Conservation (phyloP, 2,329 filamentous ascomycete genomes). For the Xylariales sp. region DNA sequence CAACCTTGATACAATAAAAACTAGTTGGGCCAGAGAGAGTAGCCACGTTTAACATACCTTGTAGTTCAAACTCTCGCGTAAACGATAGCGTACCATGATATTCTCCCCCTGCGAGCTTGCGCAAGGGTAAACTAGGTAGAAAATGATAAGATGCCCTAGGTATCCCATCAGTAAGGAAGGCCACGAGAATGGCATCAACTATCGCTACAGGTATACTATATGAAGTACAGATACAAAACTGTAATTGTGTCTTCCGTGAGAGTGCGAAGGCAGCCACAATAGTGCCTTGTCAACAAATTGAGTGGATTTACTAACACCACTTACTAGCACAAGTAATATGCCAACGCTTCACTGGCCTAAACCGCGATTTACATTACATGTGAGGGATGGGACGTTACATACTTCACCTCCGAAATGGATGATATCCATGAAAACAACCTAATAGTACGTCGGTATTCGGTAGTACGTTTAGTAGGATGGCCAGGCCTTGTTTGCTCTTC, state of each 20-base stretch:
- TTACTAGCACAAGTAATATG: conserved; percentile 18
- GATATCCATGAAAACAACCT: conserved; percentile 4
- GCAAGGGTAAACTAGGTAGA: not conserved
- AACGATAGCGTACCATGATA: not conserved
- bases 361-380: conserved; percentile 13
- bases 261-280: conserved; percentile 15
- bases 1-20: not conserved
- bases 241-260: not conserved
- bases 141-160: not conserved
- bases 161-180: not conserved
- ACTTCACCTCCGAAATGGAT: not conserved
- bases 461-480: not conserved
- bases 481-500: not conserved
- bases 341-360: conserved; percentile 12
- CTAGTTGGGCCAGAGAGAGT: conserved; percentile 3
- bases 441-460: not conserved
- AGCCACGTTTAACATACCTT: not conserved
- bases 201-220: not conserved
- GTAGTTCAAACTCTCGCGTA: conserved; percentile 9
- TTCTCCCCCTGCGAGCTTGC: not conserved
- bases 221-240: not conserved
- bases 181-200: not conserved
- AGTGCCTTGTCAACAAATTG: conserved; percentile 19
- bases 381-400: conserved; percentile 14
- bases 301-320: conserved; percentile 9